phyloP scores from a whole-genome alignment of 2,329 filamentous ascomycete genomes.

The Verticillium albo-atrum region DNA sequence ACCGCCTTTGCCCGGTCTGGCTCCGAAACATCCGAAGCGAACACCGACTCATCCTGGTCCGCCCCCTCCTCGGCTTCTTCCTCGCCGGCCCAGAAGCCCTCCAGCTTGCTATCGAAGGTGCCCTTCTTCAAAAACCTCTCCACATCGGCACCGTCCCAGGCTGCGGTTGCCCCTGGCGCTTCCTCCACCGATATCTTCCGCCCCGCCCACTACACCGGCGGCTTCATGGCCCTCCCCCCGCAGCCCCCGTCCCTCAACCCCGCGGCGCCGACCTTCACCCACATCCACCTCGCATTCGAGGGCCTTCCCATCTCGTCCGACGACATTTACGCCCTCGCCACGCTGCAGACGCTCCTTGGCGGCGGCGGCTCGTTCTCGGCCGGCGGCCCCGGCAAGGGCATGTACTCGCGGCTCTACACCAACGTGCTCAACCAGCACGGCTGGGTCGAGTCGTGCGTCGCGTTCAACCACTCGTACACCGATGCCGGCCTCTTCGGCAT shows the following conservation, averaged over 20 bases:
- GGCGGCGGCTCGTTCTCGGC: slow-evolving; percentile 96
- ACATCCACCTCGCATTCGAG: slow-evolving; percentile 96
- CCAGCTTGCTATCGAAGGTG: slow-evolving; percentile 73
- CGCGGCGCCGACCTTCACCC: slow-evolving; percentile 73
- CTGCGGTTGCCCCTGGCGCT: slow-evolving; percentile 48
- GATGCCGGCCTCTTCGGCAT: slow-evolving; percentile 96
- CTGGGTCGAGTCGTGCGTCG: slow-evolving; percentile 93
- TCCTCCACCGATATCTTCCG: slow-evolving; percentile 51
- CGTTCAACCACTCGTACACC: slow-evolving; percentile 97
- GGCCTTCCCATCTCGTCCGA: slow-evolving; percentile 84
- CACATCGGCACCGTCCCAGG: slow-evolving; percentile 62
- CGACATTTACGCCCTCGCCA: slow-evolving; percentile 95
- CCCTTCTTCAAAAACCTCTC: slow-evolving; percentile 89
- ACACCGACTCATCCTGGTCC: slow-evolving; percentile 26
- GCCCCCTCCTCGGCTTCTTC: slow-evolving; percentile 28
- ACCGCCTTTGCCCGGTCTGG: slow-evolving; percentile 49
- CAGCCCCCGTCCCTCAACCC: slow-evolving; percentile 76
- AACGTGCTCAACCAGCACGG: slow-evolving; percentile 96
- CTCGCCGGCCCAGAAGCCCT: slow-evolving; percentile 35
- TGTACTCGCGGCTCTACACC: slow-evolving; percentile 97
- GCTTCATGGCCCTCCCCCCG: slow-evolving; percentile 79
- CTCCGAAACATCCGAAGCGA: slow-evolving; percentile 52
- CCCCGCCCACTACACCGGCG: slow-evolving; percentile 84
- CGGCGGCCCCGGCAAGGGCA: slow-evolving; percentile 94
- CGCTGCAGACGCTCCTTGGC: slow-evolving; percentile 90